These are phyloP conservation scores for Vicia villosa DNA, from an alignment of 306 rosid species.

Conservation along the genomic window DNA sequence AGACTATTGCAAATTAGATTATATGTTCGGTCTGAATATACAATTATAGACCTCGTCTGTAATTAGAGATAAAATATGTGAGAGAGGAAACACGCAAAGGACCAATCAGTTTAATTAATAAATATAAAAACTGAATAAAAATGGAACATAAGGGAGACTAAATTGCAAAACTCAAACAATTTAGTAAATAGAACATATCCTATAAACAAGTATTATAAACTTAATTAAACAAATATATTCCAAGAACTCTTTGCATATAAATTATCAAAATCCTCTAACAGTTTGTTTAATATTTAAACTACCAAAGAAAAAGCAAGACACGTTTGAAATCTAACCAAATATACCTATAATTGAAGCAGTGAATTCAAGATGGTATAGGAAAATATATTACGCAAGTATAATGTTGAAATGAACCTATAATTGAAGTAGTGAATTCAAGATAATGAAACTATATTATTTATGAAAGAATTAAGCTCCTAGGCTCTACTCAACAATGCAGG, in stretches of 20 bases:
- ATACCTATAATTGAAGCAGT: no score
- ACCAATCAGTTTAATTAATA: not conserved
- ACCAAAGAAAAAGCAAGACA: no score
- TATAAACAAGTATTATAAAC: conserved; percentile 12
- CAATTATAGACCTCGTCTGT: not conserved
- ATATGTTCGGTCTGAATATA: not conserved
- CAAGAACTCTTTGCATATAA: conserved; percentile 1
- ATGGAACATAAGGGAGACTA: not conserved
- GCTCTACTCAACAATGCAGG: no score
- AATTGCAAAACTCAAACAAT: not conserved
- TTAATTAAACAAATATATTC: not conserved
- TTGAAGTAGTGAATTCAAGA: no score
- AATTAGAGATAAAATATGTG: not conserved
- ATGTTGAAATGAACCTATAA: no score
- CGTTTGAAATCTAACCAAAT: no score
- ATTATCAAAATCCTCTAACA: no score
- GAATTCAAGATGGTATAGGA: no score
- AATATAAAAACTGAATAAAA: not conserved
- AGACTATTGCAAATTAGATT: not conserved
- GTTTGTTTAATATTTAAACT: no score
- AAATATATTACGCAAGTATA: no score
- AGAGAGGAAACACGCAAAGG: not conserved
- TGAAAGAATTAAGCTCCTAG: no score
- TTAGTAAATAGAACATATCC: not conserved
- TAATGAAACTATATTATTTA: no score